Conservation (phyloP, 805 yeast genomes). For the Wickerhamiella spandovensis region DNA sequence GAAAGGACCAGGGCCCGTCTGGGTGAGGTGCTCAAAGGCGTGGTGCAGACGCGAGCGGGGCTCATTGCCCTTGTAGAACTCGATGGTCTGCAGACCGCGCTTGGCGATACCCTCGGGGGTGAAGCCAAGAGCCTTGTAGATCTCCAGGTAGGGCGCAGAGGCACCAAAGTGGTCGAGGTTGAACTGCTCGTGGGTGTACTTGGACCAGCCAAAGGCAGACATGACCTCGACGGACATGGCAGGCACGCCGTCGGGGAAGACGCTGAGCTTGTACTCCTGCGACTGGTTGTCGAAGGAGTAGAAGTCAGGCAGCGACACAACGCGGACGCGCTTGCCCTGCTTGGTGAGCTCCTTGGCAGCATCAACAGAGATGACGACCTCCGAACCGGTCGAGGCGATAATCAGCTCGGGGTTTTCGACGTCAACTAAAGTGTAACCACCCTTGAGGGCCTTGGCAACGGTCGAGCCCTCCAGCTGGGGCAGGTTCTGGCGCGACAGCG, state of each 20-base stretch:
- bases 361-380: constrained; percentile 69
- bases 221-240: constrained; percentile 87
- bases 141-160: constrained; percentile 75
- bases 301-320: constrained; percentile 91
- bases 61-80: constrained; percentile 69
- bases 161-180: constrained; percentile 95
- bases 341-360: constrained; percentile 60
- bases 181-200: constrained; percentile 91
- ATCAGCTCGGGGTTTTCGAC: constrained; percentile 55
- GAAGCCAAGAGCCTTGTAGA: constrained; percentile 78
- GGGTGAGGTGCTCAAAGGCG: constrained; percentile 17
- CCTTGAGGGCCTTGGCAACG: constrained; percentile 81
- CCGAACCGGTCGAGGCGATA: constrained; percentile 87
- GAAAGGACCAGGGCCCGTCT: constrained; percentile 21
- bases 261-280: constrained; percentile 64
- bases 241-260: constrained; percentile 92
- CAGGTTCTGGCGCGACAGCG: constrained; percentile 65
- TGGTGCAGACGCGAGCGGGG: constrained; percentile 54
- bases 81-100: constrained; percentile 67
- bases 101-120: constrained; percentile 85
- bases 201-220: constrained; percentile 84
- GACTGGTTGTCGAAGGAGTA: constrained; percentile 77
- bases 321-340: constrained; percentile 57
- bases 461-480: constrained; percentile 90
- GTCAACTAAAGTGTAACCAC: constrained; percentile 75